Conservation (phyloP, 768 basidiomycete species). For the Amyloporia xantha region DNA sequence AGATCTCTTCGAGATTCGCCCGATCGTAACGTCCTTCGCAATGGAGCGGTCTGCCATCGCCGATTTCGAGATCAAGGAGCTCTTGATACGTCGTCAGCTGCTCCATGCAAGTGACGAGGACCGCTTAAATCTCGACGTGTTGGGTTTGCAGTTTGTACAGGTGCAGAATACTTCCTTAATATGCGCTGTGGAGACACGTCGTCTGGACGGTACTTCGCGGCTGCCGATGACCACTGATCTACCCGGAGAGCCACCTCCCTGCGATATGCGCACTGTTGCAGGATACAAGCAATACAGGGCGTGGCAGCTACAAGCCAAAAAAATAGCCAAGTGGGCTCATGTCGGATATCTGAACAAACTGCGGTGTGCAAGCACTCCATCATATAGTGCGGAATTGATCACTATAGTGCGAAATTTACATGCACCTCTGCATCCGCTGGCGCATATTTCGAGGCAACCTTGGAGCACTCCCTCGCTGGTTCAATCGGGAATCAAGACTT, state of each 20-base stretch:
- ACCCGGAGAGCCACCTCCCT: constrained; percentile 59
- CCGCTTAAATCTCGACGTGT: constrained; percentile 49
- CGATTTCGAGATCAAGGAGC: constrained; percentile 80
- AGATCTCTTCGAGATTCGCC: constrained; percentile 85
- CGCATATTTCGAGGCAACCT: constrained; percentile 20
- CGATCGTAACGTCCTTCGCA: constrained; percentile 70
- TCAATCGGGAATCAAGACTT: constrained; percentile 56
- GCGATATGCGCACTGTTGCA: constrained; percentile 66
- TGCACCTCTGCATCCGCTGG: constrained; percentile 31
- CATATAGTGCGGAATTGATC: constrained; percentile 34
- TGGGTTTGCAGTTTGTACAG: constrained; percentile 59
- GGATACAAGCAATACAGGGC: constrained; percentile 54
- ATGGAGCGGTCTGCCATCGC: constrained; percentile 71
- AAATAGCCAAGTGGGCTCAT: constrained; percentile 59
- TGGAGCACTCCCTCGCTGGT: constrained; percentile 37
- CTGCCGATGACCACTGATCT: constrained; percentile 48
- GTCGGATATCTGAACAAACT: constrained; percentile 67
- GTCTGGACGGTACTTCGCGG: constrained; percentile 51
- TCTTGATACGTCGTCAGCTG: constrained; percentile 75
- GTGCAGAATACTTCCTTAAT: constrained; percentile 47
- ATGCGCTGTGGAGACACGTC: constrained; percentile 44
- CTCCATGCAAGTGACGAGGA: constrained; percentile 49
- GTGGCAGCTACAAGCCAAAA: constrained; percentile 41
- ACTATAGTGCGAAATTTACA: constrained; percentile 30
- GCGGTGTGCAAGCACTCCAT: constrained; percentile 44